These are phyloP conservation scores for Bonia amplexicaulis DNA, from an alignment of 176 grass and related monocot genomes.

Conservation along the genomic window DNA sequence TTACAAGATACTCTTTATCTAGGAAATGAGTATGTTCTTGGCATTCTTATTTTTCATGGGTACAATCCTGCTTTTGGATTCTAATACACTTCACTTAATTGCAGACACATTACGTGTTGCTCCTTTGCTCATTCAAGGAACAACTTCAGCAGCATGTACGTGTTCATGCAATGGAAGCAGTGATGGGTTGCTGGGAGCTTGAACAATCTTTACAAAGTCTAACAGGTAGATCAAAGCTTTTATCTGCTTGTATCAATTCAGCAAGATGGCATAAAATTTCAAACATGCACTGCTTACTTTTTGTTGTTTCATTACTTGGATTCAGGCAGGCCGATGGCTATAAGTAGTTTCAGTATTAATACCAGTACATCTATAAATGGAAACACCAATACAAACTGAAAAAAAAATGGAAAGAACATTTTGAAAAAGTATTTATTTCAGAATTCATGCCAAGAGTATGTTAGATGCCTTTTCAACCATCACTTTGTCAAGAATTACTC, in stretches of 20 bases:
- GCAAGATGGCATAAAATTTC: not conserved
- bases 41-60: not conserved
- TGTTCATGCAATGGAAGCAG: conserved; percentile 99
- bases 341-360: conserved; percentile 1
- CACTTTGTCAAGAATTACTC: not conserved
- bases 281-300: not conserved
- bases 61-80: not conserved
- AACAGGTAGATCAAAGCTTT: conserved; percentile 54
- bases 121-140: conserved; percentile 96
- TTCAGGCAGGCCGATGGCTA: not conserved
- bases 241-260: not conserved
- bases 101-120: conserved; percentile 88
- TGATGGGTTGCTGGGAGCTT: conserved; percentile 99
- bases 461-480: not conserved
- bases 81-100: conserved; percentile 25
- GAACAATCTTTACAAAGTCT: conserved; percentile 95
- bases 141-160: conserved; percentile 98
- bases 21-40: not conserved
- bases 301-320: conserved; percentile 1
- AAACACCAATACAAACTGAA: not conserved
- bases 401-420: not conserved
- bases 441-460: not conserved
- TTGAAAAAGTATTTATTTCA: not conserved
- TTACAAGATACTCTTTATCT: not conserved
- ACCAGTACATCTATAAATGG: not conserved